phyloP scores from a whole-genome alignment of 2,329 filamentous ascomycete genomes.

The Cercospora citrullina region DNA sequence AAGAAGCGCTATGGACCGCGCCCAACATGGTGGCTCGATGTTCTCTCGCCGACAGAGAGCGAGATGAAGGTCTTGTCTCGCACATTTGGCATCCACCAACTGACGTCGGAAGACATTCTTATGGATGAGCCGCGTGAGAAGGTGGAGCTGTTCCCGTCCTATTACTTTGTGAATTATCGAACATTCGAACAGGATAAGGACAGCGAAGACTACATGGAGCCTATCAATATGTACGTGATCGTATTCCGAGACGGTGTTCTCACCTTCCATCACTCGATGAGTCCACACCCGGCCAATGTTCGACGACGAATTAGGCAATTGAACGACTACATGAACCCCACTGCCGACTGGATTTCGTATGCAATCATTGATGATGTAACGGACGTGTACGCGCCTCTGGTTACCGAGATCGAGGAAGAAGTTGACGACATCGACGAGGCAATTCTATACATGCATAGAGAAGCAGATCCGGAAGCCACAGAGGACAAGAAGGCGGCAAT shows the following conservation, averaged over 20 bases:
- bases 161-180: constrained; percentile 98
- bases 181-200: constrained; percentile 94
- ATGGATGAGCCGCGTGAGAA: constrained; percentile 97
- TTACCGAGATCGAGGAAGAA: constrained; percentile 90
- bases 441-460: constrained; percentile 78
- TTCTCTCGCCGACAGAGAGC: constrained; percentile 83
- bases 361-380: constrained; percentile 98
- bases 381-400: constrained; percentile 89
- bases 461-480: constrained; percentile 39
- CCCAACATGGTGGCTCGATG: constrained; percentile 95
- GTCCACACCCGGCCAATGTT: constrained; percentile 93
- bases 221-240: constrained; percentile 95
- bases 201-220: constrained; percentile 87
- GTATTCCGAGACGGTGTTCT: constrained; percentile 95
- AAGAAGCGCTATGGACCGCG: constrained; percentile 65
- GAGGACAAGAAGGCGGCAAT: constrained; percentile 33
- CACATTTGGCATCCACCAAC: constrained; percentile 90
- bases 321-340: constrained; percentile 88
- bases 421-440: constrained; percentile 95
- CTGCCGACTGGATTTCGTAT: constrained; percentile 97
- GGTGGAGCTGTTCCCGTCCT: constrained; percentile 93
- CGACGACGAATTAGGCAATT: constrained; percentile 89
- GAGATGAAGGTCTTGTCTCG: constrained; percentile 95
- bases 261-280: constrained; percentile 96
- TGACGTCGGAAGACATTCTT: constrained; percentile 96